A percentile compares a stretch with the other conserved stretches of the same genome.
Evolutionary conservation across 2,329 filamentous ascomycete genomes (phyloP).

Genomic region (Trichoderma sp.): DNA sequence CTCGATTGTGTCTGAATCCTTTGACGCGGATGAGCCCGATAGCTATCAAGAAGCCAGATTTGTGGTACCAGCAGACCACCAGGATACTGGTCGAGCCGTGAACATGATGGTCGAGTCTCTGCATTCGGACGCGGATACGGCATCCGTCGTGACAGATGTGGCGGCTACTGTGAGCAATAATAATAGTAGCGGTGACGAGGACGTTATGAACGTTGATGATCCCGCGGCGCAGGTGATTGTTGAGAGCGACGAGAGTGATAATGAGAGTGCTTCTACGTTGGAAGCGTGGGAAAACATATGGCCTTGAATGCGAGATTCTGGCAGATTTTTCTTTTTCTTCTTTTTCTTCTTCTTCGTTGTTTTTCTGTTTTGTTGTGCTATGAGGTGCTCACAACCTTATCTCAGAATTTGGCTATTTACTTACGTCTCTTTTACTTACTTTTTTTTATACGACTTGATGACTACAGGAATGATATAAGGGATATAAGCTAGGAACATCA

Average conservation of each 20-base stretch:
- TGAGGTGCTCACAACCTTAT: neutral
- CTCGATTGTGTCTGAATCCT: conserved; percentile 44
- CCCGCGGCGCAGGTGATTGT: conserved; percentile 27
- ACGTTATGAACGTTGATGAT: conserved; percentile 12
- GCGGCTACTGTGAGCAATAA: neutral
- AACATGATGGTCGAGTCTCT: conserved; percentile 34
- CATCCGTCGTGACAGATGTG: conserved; percentile 10
- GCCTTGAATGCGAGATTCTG: neutral
- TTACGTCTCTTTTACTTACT: neutral
- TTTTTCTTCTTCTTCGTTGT: neutral
- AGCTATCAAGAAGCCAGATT: conserved; percentile 45
- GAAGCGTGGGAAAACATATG: conserved; percentile 1
- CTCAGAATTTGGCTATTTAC: neutral
- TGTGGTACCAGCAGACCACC: conserved; percentile 40
- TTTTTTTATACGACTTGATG: neutral
- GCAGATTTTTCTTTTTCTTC: neutral
- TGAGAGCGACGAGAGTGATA: conserved; percentile 26
- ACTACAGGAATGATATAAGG: neutral
- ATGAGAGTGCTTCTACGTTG: neutral
- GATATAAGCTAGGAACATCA: neutral
- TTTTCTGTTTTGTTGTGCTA: neutral
- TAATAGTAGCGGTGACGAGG: neutral
- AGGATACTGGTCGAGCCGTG: conserved; percentile 35
- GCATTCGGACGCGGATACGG: conserved; percentile 14
- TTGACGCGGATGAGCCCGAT: conserved; percentile 39